Evolutionary conservation across 75 land plant species (phyloP).

Genomic region (Adiantum capillusveneris): DNA sequence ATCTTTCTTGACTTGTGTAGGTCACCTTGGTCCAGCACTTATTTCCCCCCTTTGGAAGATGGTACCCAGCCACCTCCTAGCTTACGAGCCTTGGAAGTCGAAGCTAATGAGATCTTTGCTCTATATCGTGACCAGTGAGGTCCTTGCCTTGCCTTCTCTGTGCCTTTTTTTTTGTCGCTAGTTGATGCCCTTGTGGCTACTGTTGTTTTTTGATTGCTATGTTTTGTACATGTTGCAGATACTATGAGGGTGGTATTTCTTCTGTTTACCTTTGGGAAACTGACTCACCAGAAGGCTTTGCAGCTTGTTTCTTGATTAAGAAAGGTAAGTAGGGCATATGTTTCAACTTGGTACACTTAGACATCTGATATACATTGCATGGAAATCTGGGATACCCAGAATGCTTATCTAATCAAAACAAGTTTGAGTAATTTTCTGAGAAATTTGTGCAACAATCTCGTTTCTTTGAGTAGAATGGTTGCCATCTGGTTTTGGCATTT

Average conservation of each 20-base stretch:
- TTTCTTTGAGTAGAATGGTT: too few species aligned
- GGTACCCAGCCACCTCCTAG: slow-evolving; percentile 57
- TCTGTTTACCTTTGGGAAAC: slow-evolving; percentile 95
- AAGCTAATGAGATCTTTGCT: slow-evolving; percentile 91
- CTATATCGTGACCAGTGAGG: slow-evolving; percentile 99
- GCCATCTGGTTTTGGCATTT: too few species aligned
- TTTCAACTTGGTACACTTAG: too few species aligned
- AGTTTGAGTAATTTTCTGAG: too few species aligned
- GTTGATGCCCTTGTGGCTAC: slow-evolving; percentile 4
- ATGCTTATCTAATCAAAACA: too few species aligned
- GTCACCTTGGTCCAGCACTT: slow-evolving; percentile 93
- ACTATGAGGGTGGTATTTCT: slow-evolving; percentile 95
- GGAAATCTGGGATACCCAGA: too few species aligned
- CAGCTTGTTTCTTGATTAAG: slow-evolving; percentile 82
- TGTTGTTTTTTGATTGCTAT: slow-evolving; percentile 1
- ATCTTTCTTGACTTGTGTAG: too few species aligned
- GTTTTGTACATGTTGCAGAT: slow-evolving; percentile 35
- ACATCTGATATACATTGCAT: too few species aligned
- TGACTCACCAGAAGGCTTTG: slow-evolving; percentile 68
- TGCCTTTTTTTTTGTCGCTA: slow-evolving; percentile 1
- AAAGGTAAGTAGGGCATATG: too few species aligned
- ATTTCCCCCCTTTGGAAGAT: slow-evolving; percentile 79
- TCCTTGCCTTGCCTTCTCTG: slow-evolving; percentile 57
- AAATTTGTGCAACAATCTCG: too few species aligned
- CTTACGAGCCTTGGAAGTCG: slow-evolving; percentile 78